Evolutionary conservation across 2,329 filamentous ascomycete species (phyloP), one percentile per base, ranked within the genome.

Genomic region (Cladosporium austrohemisphaericum): DNA sequence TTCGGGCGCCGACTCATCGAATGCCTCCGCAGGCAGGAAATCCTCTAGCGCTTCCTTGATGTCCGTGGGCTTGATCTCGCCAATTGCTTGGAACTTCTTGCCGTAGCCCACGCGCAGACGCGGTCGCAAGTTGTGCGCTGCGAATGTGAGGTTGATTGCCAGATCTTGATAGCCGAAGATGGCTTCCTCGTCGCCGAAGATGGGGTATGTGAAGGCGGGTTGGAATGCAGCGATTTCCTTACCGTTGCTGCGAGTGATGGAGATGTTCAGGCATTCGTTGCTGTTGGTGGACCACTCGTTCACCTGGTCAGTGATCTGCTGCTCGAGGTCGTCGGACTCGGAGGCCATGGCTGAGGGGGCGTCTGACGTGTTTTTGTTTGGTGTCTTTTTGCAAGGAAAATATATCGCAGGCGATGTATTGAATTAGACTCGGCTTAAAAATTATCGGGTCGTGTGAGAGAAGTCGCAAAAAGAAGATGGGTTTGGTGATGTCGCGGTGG

Each of bases 151-250:
- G 55, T 81, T 80, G 63, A 97, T 84, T 56, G 82, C 81, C 49
- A 95, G 77, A 47, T 83, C 82, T 65, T 89, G 84, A 74, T 96
- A 95, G 29, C 92, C 92, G 60, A 95, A 91, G 56, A 97, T 92
- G 23, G 78, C 80, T 68, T 98, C 90, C 7, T 93, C 85, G n/a
- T 97, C 86, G 61, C 89, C 89, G 59, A 97, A 96, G 55, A 98
- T 86, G 1, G 88, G 76, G 68, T 97, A 95, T 14, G 92, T 96
- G 67, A 91, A 94, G 63, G 81, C 80, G 0, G 93, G 94, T 53
- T 88, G 78, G 68, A 98, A 97, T 4, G 58, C 43, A 7, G 52
- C 49, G 10, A 50, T 48, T 29, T 74, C 73, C 6, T 69, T 68
- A 14, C 72, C 67, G 5, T 73, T 68, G 9, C 78, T 74, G 32